Conservation (phyloP, 257 asterid species). For the Schizonepeta tenuifolia region DNA sequence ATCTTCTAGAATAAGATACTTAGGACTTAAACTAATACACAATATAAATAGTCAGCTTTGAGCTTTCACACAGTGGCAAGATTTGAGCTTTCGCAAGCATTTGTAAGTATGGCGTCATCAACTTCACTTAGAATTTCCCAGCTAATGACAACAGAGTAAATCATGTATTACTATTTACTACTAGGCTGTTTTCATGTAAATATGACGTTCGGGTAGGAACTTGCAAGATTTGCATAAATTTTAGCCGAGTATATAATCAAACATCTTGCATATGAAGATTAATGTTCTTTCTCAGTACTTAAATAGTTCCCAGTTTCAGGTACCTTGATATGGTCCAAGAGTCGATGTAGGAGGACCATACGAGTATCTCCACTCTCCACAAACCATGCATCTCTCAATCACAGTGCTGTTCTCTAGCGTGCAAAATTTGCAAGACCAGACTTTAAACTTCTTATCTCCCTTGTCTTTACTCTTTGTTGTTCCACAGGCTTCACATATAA, state of each 20-base stretch:
- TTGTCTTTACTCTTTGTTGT: slow-evolving; percentile 42
- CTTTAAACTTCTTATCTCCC: slow-evolving; percentile 39
- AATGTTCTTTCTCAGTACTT: neutral
- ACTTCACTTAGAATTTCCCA: slow-evolving; percentile 21
- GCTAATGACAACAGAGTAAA: slow-evolving; percentile 16
- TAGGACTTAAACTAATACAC: neutral
- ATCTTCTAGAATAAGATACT: slow-evolving; percentile 18
- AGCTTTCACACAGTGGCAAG: slow-evolving; percentile 29
- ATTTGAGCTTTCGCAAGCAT: slow-evolving; percentile 29
- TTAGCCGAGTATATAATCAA: neutral
- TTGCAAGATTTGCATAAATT: neutral
- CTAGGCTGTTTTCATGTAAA: neutral
- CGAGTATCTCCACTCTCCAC: slow-evolving; percentile 91
- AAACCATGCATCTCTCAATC: slow-evolving; percentile 67
- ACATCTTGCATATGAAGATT: neutral
- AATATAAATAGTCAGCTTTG: slow-evolving; percentile 6
- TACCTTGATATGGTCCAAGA: slow-evolving; percentile 49
- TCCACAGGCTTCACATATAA: slow-evolving; percentile 70
- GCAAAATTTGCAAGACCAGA: slow-evolving; percentile 86
- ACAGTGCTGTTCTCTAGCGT: slow-evolving; percentile 62
- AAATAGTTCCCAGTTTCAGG: slow-evolving; percentile 35
- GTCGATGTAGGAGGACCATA: slow-evolving; percentile 69
- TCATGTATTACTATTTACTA: neutral
- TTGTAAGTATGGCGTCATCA: slow-evolving; percentile 26
- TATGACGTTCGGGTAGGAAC: neutral